These are phyloP conservation scores for Lentinula sp. DNA, from an alignment of 768 basidiomycete species.

Conservation along the genomic window DNA sequence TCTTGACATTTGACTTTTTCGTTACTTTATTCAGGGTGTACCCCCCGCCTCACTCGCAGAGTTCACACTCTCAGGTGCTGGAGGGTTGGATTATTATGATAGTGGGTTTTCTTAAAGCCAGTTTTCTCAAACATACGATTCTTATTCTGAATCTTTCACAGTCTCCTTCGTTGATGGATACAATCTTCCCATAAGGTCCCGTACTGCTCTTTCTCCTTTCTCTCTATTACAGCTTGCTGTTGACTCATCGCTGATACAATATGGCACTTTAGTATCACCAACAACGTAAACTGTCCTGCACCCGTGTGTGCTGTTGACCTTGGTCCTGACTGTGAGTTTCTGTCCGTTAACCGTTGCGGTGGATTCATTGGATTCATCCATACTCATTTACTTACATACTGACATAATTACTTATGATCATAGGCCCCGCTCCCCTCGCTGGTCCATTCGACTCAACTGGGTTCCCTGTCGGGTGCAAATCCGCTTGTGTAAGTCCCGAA, in stretches of 20 bases:
- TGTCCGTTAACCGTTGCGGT: not conserved
- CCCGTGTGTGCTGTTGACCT: conserved; percentile 43
- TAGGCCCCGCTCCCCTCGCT: conserved; percentile 13
- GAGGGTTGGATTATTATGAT: conserved; percentile 32
- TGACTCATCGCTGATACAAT: too few species aligned
- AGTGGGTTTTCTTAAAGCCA: conserved; percentile 13
- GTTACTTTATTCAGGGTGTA: conserved; percentile 20
- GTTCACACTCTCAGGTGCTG: conserved; percentile 28
- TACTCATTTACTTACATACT: not conserved
- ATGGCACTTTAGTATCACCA: conserved; percentile 20
- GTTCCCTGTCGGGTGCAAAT: conserved; percentile 37
- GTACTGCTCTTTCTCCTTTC: not conserved
- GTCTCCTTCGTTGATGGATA: conserved; percentile 46
- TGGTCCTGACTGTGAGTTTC: conserved; percentile 26
- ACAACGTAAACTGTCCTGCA: conserved; percentile 28
- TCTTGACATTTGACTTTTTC: too few species aligned
- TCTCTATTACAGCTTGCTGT: not conserved
- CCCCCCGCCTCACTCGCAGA: conserved; percentile 45
- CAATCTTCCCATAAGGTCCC: conserved; percentile 32
- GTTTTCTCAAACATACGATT: too few species aligned
- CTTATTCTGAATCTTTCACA: conserved; percentile 8
- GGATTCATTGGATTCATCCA: not conserved
- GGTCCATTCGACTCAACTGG: conserved; percentile 20
- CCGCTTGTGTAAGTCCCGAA: conserved; percentile 24
- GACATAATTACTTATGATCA: too few species aligned